Evolutionary conservation across 169 alveolate species (phyloP).

Genomic region (Eimeria nieschulzi): DNA sequence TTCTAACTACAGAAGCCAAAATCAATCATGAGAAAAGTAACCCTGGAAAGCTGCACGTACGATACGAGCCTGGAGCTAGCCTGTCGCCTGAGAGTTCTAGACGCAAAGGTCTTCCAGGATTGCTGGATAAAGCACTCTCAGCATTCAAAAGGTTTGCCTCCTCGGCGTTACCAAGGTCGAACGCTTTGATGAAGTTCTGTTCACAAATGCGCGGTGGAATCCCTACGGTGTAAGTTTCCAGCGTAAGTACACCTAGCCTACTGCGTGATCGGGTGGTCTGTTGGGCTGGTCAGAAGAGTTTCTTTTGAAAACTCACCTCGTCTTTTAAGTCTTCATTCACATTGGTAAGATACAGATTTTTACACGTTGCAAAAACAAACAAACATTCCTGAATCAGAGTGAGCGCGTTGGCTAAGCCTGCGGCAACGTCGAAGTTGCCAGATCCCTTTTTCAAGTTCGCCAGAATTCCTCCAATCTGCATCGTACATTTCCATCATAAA

Average conservation of each 20-base stretch:
- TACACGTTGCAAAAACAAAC: slow-evolving; percentile 2
- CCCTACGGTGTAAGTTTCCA: too few relatives aligned
- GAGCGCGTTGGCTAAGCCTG: not conserved
- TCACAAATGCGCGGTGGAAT: not conserved
- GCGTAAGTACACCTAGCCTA: too few relatives aligned
- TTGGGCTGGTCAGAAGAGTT: too few relatives aligned
- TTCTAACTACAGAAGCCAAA: not conserved
- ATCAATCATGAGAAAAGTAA: not conserved
- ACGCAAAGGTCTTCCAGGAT: not conserved
- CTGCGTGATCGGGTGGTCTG: too few relatives aligned
- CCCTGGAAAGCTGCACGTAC: not conserved
- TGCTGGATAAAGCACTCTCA: slow-evolving; percentile 5
- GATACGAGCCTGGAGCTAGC: not conserved
- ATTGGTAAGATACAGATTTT: not conserved
- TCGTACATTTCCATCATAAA: not conserved
- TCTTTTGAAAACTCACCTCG: not conserved
- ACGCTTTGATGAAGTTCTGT: slow-evolving; percentile 22
- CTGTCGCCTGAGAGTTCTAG: not conserved
- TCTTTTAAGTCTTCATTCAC: not conserved
- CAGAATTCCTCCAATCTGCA: not conserved
- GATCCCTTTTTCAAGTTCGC: not conserved
- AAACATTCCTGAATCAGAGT: not conserved
- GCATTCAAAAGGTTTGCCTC: not conserved
- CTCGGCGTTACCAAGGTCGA: not conserved
- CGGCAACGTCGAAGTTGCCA: slow-evolving; percentile 19